Percentiles rank a stretch among this genome's conserved stretches.
phyloP scores from a whole-genome alignment of 805 yeast species.

The Wickerhamomyces silvicola region DNA sequence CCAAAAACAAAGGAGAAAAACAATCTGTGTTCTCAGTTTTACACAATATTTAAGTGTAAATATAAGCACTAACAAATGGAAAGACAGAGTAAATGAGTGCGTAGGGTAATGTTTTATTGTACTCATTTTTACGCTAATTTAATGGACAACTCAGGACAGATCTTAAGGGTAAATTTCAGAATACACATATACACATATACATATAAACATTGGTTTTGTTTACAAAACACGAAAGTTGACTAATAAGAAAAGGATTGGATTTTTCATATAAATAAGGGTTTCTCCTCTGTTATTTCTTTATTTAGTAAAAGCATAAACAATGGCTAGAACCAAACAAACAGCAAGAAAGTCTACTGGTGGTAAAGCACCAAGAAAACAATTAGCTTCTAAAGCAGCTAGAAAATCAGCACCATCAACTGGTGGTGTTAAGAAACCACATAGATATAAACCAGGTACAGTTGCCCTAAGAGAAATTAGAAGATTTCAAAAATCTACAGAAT shows the following conservation, averaged over 20 bases:
- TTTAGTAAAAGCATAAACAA: conserved; percentile 26
- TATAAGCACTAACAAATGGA: conserved; percentile 1
- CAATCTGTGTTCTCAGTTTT: neutral
- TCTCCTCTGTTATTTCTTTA: neutral
- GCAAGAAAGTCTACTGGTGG: conserved; percentile 96
- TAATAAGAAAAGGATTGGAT: neutral
- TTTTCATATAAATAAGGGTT: conserved; percentile 1
- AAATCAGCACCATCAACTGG: conserved; percentile 88
- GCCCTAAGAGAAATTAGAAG: conserved; percentile 96
- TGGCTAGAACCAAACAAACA: conserved; percentile 94
- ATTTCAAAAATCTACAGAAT: conserved; percentile 94
- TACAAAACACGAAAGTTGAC: no score
- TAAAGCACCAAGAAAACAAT: conserved; percentile 92
- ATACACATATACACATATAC: no score
- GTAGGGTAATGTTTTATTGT: no score
- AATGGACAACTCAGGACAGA: no score
- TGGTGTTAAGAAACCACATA: conserved; percentile 92
- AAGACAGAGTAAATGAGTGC: conserved; percentile 1
- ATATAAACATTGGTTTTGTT: no score
- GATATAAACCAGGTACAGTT: conserved; percentile 96
- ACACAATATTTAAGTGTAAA: neutral
- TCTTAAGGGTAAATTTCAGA: no score
- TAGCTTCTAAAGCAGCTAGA: conserved; percentile 91
- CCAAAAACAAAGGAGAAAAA: neutral
- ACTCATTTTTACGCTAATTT: no score